Percentiles rank a stretch among this genome's conserved stretches.
phyloP scores from a whole-genome alignment of 2,329 filamentous ascomycete species.

The Trichoderma asperellum region DNA sequence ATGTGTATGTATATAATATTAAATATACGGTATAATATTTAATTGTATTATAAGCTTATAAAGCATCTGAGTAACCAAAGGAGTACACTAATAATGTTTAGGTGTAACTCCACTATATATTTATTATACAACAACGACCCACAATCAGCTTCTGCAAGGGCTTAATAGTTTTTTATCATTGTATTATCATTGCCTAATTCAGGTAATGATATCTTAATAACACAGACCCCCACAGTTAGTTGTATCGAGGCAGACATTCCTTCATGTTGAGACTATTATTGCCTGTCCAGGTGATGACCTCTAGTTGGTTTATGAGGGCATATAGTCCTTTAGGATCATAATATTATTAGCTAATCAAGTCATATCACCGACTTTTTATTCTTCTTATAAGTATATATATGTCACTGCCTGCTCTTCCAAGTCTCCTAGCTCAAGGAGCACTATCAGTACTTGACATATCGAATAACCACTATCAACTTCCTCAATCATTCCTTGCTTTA shows the following conservation, averaged over 20 bases:
- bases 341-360: background rate
- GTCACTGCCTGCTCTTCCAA: background rate
- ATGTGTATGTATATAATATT: too few relatives aligned
- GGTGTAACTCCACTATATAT: background rate
- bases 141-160: background rate
- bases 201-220: background rate
- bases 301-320: background rate
- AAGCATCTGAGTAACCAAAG: too few relatives aligned
- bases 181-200: background rate
- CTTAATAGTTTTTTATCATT: background rate
- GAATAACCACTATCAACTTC: background rate
- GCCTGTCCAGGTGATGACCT: background rate
- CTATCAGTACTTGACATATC: background rate
- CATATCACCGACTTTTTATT: background rate
- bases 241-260: background rate
- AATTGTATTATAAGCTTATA: too few relatives aligned
- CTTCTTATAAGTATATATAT: background rate
- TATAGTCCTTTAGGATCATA: background rate
- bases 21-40: too few relatives aligned
- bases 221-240: background rate
- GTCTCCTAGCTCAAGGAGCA: background rate
- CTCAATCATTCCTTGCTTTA: background rate
- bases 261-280: background rate
- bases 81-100: background rate
- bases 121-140: background rate